Conservation (phyloP, 2,329 filamentous ascomycete species). For the Verticillium albo-atrum region DNA sequence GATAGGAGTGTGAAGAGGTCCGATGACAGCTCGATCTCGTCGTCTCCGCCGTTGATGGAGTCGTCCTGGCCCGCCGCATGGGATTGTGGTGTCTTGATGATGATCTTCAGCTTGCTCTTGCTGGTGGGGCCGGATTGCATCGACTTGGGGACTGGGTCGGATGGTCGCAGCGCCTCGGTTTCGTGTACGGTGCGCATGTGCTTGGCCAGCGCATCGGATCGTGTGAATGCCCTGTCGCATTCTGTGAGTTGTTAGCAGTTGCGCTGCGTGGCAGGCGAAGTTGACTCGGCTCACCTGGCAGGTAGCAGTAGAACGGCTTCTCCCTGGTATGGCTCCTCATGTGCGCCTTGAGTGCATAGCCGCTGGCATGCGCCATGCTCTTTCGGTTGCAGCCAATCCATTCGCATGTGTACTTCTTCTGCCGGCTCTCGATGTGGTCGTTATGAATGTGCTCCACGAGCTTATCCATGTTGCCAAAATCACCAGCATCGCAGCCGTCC, state of each 20-base stretch:
- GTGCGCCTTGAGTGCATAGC: conserved; percentile 92
- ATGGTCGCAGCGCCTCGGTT: conserved; percentile 84
- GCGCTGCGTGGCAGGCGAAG: neutral
- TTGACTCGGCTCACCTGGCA: conserved; percentile 64
- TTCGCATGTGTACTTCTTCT: conserved; percentile 98
- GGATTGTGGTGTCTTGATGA: conserved; percentile 57
- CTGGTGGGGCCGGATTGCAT: conserved; percentile 44
- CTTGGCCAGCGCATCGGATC: conserved; percentile 92
- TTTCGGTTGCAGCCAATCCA: conserved; percentile 89
- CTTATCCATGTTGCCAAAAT: conserved; percentile 75
- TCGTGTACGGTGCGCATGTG: conserved; percentile 99
- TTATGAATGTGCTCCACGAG: conserved; percentile 83
- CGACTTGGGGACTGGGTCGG: conserved; percentile 68
- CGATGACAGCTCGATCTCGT: conserved; percentile 50
- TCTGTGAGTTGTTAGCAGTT: conserved; percentile 49
- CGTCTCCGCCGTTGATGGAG: conserved; percentile 47
- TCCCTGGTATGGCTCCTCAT: conserved; percentile 97
- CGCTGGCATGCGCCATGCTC: conserved; percentile 87
- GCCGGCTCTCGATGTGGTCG: conserved; percentile 86
- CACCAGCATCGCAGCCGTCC: conserved; percentile 68
- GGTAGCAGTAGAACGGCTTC: conserved; percentile 95
- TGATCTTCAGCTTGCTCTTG: conserved; percentile 57
- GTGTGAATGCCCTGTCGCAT: conserved; percentile 94
- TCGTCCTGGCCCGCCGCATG: conserved; percentile 54
- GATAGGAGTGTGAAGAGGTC: conserved; percentile 54